Evolutionary conservation across 169 alveolate species (phyloP), one percentile per base, ranked within the genome.

Genomic region (Plasmodium reichenowi): DNA sequence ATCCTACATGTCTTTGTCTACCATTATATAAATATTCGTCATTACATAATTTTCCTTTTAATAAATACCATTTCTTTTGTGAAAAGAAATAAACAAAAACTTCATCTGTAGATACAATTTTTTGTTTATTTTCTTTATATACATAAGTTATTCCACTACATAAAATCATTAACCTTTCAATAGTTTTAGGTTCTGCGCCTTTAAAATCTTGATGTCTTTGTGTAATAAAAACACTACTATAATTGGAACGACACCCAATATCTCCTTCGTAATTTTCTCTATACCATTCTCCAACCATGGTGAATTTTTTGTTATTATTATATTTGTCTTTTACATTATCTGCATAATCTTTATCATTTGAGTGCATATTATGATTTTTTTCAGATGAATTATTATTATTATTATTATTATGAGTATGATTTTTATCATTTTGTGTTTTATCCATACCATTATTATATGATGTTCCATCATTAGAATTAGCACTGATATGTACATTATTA

Each of bases 161-260:
- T 24, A 94, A 66, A 45, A 94, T 75, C 96, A 94, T 94, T 24
- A 94, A 87, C 15, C 93, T 80, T 71, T 94, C 96, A 13, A 94
- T 74, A n/a, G 96, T 94, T 92, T 93, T 93, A 6, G 96, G 96
- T 10, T 89, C 96, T 13, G 95, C 93, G 2, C 95, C 93, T 72
- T 93, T 92, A 15, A 85, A 74, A 59, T 95, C 97, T 64, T 94
- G 95, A 88, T 94, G 95, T 76, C 97, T 93, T 68, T 95, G 97
- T 0, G 97, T 95, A 66, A 95, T 95, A 89, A 95, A 95, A 50
- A 95, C 92, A 48, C 96, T 93, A 54, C 94, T 92, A 78, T 95
- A 95, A 83, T 95, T 96, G 38, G 97, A 95, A 72, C 97, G 67
- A 12, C 97, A 96, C 26, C 97, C 97, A 15, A 94, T 94, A 22